phyloP scores from a whole-genome alignment of 2,329 filamentous ascomycete genomes.

The Venturia aucupariae region DNA sequence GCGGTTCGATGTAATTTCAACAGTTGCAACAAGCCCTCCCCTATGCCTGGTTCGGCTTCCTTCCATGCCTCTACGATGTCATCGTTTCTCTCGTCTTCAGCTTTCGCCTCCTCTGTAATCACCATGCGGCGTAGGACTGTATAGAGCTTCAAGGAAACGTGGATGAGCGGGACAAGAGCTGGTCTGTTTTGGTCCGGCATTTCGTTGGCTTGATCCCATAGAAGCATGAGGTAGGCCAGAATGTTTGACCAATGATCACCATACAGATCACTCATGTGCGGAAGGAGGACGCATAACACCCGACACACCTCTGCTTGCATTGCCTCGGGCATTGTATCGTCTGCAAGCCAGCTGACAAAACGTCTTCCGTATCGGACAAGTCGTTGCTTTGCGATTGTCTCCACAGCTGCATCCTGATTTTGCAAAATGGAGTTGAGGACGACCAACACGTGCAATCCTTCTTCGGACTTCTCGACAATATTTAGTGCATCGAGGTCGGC shows the following conservation, averaged over 20 bases:
- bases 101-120: background rate
- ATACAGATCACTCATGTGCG: slow-evolving; percentile 71
- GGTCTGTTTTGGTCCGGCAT: background rate
- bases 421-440: slow-evolving; percentile 46
- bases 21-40: slow-evolving; percentile 51
- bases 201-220: slow-evolving; percentile 24
- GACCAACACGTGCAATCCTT: slow-evolving; percentile 41
- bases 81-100: slow-evolving; percentile 52
- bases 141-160: slow-evolving; percentile 65
- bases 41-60: slow-evolving; percentile 47
- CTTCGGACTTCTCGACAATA: slow-evolving; percentile 31
- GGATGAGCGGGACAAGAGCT: slow-evolving; percentile 43
- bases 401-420: slow-evolving; percentile 38
- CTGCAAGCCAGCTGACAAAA: slow-evolving; percentile 58
- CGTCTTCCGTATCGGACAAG: slow-evolving; percentile 77
- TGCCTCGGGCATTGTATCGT: slow-evolving; percentile 37
- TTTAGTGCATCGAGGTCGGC: slow-evolving; percentile 50
- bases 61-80: slow-evolving; percentile 70
- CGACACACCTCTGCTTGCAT: slow-evolving; percentile 49
- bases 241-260: slow-evolving; percentile 71
- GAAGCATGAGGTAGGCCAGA: slow-evolving; percentile 26
- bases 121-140: slow-evolving; percentile 26
- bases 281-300: slow-evolving; percentile 50
- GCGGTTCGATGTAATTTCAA: slow-evolving; percentile 48
- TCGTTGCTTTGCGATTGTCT: slow-evolving; percentile 50